Conservation (phyloP, 2,329 filamentous ascomycete genomes). For the Colletotrichum sublineola region DNA sequence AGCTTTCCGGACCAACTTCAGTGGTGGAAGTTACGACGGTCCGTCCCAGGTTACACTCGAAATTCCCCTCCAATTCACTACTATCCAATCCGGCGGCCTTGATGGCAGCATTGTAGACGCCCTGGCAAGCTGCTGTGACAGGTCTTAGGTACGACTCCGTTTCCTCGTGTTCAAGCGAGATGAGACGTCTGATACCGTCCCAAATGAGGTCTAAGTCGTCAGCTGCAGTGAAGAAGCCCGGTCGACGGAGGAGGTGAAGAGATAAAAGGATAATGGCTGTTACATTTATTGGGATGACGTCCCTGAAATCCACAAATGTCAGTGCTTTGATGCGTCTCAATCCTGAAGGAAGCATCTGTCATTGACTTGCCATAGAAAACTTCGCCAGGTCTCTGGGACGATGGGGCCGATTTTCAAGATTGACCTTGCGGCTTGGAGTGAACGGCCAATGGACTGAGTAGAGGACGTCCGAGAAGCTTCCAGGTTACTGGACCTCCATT, state of each 20-base stretch:
- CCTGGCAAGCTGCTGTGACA: neutral
- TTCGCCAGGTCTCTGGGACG: neutral
- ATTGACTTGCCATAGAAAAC: neutral
- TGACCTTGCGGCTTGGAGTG: conserved; percentile 6
- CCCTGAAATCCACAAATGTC: neutral
- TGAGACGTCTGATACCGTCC: neutral
- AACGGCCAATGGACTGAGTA: neutral
- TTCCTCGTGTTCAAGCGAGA: neutral
- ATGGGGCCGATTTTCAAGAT: neutral
- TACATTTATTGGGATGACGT: conserved; percentile 1
- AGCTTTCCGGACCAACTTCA: no score
- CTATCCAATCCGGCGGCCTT: neutral
- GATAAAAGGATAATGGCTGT: neutral
- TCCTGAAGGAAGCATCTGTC: no score
- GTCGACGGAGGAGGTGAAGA: neutral
- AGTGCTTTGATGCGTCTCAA: no score
- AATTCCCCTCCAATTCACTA: no score
- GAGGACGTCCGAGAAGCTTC: no score
- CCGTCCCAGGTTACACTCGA: neutral
- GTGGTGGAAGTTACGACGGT: no score
- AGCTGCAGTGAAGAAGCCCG: neutral
- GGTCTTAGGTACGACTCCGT: conserved; percentile 1
- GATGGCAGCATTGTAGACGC: neutral
- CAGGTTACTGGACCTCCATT: neutral
- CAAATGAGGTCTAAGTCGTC: neutral